Evolutionary conservation across 2,329 filamentous ascomycete species (phyloP).

Genomic region (Sarocladium kiliense): DNA sequence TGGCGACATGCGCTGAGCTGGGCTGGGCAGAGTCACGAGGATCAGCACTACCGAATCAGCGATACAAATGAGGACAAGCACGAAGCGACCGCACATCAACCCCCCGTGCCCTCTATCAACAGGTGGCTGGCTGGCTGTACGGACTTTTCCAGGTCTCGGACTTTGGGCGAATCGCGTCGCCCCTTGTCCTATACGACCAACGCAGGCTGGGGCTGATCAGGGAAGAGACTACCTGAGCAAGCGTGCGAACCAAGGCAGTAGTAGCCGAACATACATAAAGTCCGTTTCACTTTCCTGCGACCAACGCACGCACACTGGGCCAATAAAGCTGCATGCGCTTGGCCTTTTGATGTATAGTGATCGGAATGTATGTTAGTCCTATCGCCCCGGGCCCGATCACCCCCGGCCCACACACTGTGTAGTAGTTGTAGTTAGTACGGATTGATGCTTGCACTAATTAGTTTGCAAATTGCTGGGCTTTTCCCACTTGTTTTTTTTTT

Average conservation of each 20-base stretch:
- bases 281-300: background rate
- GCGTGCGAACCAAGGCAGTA: background rate
- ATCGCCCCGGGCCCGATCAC: background rate
- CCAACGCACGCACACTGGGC: background rate
- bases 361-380: background rate
- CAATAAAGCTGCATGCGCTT: background rate
- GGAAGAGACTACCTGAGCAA: too few relatives aligned
- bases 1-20: background rate
- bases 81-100: background rate
- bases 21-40: background rate
- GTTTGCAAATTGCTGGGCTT: background rate
- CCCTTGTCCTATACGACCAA: background rate
- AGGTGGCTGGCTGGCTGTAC: background rate
- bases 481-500: background rate
- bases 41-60: conserved; percentile 2
- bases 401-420: background rate
- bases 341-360: background rate
- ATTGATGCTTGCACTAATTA: background rate
- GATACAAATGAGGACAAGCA: conserved; percentile 1
- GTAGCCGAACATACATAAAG: background rate
- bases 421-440: background rate
- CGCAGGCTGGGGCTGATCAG: background rate
- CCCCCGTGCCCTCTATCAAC: too few relatives aligned
- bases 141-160: background rate
- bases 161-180: background rate